phyloP scores from a whole-genome alignment of 78 protist species.

The Tieghemostelium lacteum region DNA sequence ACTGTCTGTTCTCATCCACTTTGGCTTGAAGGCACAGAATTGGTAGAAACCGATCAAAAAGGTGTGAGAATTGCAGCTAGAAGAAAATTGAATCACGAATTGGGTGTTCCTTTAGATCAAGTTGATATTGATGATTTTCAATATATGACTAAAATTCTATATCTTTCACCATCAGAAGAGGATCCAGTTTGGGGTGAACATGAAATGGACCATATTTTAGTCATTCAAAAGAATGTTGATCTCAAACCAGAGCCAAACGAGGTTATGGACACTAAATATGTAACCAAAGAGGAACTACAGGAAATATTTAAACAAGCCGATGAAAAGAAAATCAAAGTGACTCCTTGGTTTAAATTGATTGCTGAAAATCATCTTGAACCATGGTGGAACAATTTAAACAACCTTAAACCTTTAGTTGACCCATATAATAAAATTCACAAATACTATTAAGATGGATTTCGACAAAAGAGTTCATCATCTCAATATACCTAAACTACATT shows the following conservation, averaged over 20 bases:
- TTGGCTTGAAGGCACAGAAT: conserved; percentile 39
- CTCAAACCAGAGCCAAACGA: conserved; percentile 82
- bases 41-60: conserved; percentile 24
- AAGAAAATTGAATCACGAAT: conserved; percentile 90
- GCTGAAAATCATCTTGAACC: conserved; percentile 65
- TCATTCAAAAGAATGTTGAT: conserved; percentile 52
- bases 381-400: conserved; percentile 81
- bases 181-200: conserved; percentile 93
- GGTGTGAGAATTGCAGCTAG: conserved; percentile 89
- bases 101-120: conserved; percentile 84
- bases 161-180: conserved; percentile 62
- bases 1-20: conserved; percentile 96
- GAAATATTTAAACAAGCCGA: conserved; percentile 62
- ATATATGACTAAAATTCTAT: conserved; percentile 85
- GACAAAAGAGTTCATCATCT: too few species aligned
- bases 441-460: conserved; percentile 7
- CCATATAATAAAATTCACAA: conserved; percentile 38
- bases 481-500: too few species aligned
- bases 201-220: conserved; percentile 88
- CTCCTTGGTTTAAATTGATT: conserved; percentile 91
- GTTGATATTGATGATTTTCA: conserved; percentile 62
- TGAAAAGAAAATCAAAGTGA: conserved; percentile 55
- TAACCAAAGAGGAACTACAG: conserved; percentile 69
- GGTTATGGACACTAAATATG: conserved; percentile 81
- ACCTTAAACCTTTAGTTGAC: conserved; percentile 30